A percentile compares a stretch with the other conserved stretches of the same genome.
These are phyloP conservation scores for Astrephomene gubernaculifera DNA, from an alignment of 139 green algal species.

Conservation along the genomic window DNA sequence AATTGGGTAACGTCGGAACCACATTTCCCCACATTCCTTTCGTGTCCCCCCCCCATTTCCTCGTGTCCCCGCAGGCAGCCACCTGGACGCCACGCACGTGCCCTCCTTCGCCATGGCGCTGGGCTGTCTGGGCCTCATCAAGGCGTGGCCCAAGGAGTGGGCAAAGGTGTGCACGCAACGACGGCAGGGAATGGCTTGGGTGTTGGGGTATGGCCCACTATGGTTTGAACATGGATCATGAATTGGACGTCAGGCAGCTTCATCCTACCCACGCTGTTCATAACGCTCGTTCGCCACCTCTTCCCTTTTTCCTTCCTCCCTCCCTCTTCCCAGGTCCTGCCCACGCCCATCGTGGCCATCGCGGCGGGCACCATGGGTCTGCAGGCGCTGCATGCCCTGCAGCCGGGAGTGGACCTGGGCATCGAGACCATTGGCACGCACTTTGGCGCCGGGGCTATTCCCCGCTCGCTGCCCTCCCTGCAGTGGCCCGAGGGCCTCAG, in stretches of 20 bases:
- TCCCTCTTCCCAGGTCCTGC: conserved; percentile 7
- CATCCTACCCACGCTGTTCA: background rate
- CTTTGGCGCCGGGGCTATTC: conserved; percentile 48
- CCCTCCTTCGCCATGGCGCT: conserved; percentile 43
- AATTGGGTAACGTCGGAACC: too few species aligned
- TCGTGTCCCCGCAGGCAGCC: background rate
- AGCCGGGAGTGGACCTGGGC: conserved; percentile 23
- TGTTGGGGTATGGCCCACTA: too few species aligned
- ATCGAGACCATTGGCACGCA: conserved; percentile 54
- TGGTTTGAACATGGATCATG: too few species aligned
- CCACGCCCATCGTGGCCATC: conserved; percentile 43
- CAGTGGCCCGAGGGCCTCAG: conserved; percentile 30
- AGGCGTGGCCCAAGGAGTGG: conserved; percentile 49
- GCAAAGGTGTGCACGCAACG: conserved; percentile 25
- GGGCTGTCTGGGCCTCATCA: conserved; percentile 38
- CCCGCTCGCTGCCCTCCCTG: conserved; percentile 28
- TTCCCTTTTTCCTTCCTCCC: background rate
- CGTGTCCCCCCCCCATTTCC: too few species aligned
- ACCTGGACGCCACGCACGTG: conserved; percentile 40
- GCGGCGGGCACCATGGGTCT: conserved; percentile 35
- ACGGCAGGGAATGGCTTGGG: too few species aligned
- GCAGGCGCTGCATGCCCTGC: background rate
- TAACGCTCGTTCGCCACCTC: background rate
- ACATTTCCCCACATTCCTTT: too few species aligned
- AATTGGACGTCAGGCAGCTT: too few species aligned